These are phyloP conservation scores for Pterula multifida DNA, from an alignment of 1,284 basidiomycete genomes.

Conservation along the genomic window DNA sequence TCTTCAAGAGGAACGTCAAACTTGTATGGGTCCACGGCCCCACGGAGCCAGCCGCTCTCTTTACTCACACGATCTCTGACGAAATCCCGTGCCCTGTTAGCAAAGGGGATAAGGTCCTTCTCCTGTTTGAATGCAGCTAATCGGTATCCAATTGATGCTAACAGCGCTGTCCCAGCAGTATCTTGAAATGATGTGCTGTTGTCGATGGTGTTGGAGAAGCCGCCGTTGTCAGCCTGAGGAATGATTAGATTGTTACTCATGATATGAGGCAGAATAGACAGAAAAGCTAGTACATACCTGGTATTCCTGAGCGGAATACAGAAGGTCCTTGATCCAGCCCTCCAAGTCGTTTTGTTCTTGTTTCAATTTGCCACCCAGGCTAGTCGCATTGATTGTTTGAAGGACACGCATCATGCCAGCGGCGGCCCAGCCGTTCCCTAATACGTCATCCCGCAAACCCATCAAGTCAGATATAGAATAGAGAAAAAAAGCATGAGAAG, in stretches of 20 bases:
- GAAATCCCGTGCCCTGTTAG: constrained; percentile 26
- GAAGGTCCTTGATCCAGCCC: constrained; percentile 46
- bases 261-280: background rate
- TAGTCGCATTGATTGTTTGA: constrained; percentile 40
- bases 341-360: constrained; percentile 35
- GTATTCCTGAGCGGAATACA: constrained; percentile 31
- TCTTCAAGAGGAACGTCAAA: constrained; percentile 27
- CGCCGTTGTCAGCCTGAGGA: constrained; percentile 20
- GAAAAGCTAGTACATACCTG: constrained; percentile 15
- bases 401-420: constrained; percentile 56
- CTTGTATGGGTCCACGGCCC: constrained; percentile 52
- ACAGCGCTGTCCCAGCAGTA: constrained; percentile 38
- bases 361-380: constrained; percentile 23
- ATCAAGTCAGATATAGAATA: background rate
- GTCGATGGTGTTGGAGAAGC: constrained; percentile 39
- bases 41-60: constrained; percentile 37
- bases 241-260: background rate
- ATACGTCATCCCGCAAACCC: too few species aligned
- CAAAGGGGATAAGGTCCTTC: constrained; percentile 24
- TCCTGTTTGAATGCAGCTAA: constrained; percentile 24
- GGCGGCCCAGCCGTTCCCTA: constrained; percentile 58
- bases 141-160: constrained; percentile 39
- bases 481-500: constrained; percentile 23
- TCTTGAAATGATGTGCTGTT: constrained; percentile 38
- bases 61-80: constrained; percentile 26